Evolutionary conservation across 2,329 filamentous ascomycete species (phyloP), one percentile per base, ranked within the genome.

Genomic region (Zymoseptoria ardabiliae): DNA sequence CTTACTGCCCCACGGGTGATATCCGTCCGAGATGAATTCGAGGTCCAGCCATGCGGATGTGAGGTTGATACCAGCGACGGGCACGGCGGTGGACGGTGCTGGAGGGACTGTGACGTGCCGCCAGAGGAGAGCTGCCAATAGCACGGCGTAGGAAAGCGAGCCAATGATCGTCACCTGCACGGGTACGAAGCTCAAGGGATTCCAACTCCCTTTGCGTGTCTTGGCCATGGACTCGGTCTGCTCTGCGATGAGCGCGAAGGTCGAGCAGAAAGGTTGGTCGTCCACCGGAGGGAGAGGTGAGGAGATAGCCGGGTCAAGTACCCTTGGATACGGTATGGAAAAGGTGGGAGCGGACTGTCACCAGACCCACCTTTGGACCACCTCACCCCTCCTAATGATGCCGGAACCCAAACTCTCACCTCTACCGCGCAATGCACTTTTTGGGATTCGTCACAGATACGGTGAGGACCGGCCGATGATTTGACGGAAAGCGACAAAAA

Each of bases 21-120:
- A 94, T 1, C 81, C 80, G 63, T 80, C 80, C 35, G 88, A 93
- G 54, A 99, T 81, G 58, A 81, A 77, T 61, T 91, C 85, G 30
- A 99, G 79, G 71, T 97, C 92, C 11, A 80, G 75, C 92, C 92
- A 97, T 45, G 93, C 91, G 75, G 95, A 86, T 2, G 87, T 88
- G 56, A 97, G 76, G 69, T 96, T 90, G 69, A 95, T 77, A 19
- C 91, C 91, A 3, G 57, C 51, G 45, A 82, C 82, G 5, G 76
- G 76, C 81, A 48, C 45, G 28, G 54, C 21, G n/a, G 55, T 57
- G 20, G 82, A 71, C 4, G 93, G 91, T 1, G 96, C 87, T 94
- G 77, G 56, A 92, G 79, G 60, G 85, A 86, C 83, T 65, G 90
- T 78, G 53, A 96, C 76, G 58, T 88, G 88, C 55, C 92, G 78